Percentiles rank a stretch among this genome's conserved stretches.
phyloP scores from a whole-genome alignment of 208 protist genomes.

The Porcisia hertigi region DNA sequence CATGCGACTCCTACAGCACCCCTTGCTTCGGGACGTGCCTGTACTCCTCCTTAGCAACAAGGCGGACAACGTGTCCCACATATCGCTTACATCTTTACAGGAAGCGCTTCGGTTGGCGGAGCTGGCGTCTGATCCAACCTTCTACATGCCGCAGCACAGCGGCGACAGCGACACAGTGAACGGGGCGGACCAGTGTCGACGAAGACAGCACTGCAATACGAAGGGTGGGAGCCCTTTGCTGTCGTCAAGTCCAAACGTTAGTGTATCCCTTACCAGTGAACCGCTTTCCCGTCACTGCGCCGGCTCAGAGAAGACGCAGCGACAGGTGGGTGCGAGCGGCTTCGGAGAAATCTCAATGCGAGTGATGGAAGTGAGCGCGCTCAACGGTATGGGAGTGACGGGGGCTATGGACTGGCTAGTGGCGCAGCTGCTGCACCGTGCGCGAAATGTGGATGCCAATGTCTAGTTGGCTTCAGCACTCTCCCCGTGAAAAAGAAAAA shows the following conservation, averaged over 20 bases:
- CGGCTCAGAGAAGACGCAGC: slow-evolving; percentile 11
- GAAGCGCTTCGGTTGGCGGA: slow-evolving; percentile 67
- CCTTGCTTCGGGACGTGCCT: slow-evolving; percentile 69
- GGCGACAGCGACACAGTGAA: not conserved
- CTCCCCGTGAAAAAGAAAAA: not conserved
- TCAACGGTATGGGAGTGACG: slow-evolving; percentile 48
- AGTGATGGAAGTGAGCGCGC: slow-evolving; percentile 55
- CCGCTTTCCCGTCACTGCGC: slow-evolving; percentile 13
- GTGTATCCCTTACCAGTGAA: not conserved
- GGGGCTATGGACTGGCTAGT: slow-evolving; percentile 82
- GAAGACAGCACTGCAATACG: not conserved
- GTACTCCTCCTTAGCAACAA: slow-evolving; percentile 96
- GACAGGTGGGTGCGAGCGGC: slow-evolving; percentile 44
- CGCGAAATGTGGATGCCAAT: slow-evolving; percentile 27
- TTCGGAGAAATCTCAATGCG: slow-evolving; percentile 59
- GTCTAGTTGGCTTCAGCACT: slow-evolving; percentile 1
- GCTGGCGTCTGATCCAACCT: slow-evolving; percentile 40
- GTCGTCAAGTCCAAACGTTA: not conserved
- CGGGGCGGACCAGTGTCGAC: not conserved
- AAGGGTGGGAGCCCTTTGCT: not conserved
- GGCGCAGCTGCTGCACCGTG: slow-evolving; percentile 48
- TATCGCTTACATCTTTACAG: slow-evolving; percentile 57
- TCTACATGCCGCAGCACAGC: slow-evolving; percentile 37
- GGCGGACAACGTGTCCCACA: slow-evolving; percentile 66
- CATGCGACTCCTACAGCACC: slow-evolving; percentile 71